Base-by-base conservation (phyloP, 202 grass and related monocot genomes). In the Carex sylvatica region DNA sequence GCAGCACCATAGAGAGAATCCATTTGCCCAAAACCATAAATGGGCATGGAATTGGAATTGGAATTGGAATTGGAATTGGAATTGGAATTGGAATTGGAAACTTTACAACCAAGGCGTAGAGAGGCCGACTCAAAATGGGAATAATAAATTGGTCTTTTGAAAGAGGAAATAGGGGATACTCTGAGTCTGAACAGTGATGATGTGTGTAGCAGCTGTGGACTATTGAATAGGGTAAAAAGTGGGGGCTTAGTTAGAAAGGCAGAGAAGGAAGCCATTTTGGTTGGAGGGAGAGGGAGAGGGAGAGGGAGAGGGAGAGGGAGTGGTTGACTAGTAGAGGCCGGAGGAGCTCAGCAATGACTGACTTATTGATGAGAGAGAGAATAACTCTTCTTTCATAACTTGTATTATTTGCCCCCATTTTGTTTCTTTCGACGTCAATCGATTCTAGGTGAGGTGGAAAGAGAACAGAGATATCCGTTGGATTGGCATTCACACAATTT, bases 11-110 rank as follows among this genome's bases (percentile, higher is more conserved):
- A 51, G 35, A 30, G 31, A 80, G 49, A 52, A 65, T 47, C 46
- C 82, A 78, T 71, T 42, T 70, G 61, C 15, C 49, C 73, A 59
- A 71, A 85, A 80, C 62, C 63, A 31, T 47, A 85, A 78, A 46
- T 40, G 10, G 62, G 26, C 38, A n/a, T n/a, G n/a, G n/a, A n/a
- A n/a, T n/a, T n/a, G n/a, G n/a, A n/a, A n/a, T n/a, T n/a, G n/a
- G n/a, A n/a, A n/a, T n/a, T n/a, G n/a, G n/a, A n/a, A n/a, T n/a
- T n/a, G n/a, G n/a, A n/a, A n/a, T n/a, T n/a, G n/a, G n/a, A n/a
- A n/a, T 31, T 60, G 11, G 64, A 79, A n/a, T 31, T 60, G 11
- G 65, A 79, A 61, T 47, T 60, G 5, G 53, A 79, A 61, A 19
- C 14, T 79, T 44, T 79, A 66, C 51, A 9, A 35, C 31, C 2